A percentile compares a stretch with the other conserved stretches of the same genome.
phyloP scores from a whole-genome alignment of 1,284 basidiomycete species.

The Puccinia coronata region DNA sequence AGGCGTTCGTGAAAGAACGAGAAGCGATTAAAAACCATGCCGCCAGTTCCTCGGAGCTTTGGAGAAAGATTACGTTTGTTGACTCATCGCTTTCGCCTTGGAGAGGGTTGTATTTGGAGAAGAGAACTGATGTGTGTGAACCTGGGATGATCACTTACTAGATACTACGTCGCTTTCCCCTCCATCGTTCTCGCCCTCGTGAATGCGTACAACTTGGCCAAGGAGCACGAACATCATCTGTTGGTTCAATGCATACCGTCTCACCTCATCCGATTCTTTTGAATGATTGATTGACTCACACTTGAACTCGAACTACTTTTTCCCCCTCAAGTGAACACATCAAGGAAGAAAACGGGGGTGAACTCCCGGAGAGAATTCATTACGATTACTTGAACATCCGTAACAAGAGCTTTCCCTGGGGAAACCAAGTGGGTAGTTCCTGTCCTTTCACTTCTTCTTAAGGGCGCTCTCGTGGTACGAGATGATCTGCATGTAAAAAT shows the following conservation, averaged over 20 bases:
- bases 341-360: constrained; percentile 72
- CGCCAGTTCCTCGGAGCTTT: constrained; percentile 36
- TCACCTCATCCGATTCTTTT: background rate
- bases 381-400: constrained; percentile 59
- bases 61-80: constrained; percentile 48
- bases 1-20: constrained; percentile 46
- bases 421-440: constrained; percentile 28
- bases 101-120: background rate
- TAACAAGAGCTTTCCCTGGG: constrained; percentile 47
- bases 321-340: constrained; percentile 66
- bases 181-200: constrained; percentile 42
- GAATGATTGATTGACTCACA: background rate
- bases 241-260: background rate
- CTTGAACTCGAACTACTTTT: background rate
- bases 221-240: constrained; percentile 45
- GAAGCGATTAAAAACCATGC: constrained; percentile 45
- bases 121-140: background rate
- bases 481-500: background rate
- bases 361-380: constrained; percentile 69
- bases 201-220: constrained; percentile 41
- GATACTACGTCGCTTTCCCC: constrained; percentile 47
- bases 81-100: background rate
- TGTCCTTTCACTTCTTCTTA: background rate
- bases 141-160: background rate
- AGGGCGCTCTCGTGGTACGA: background rate